These are phyloP conservation scores for Pythium biforme DNA, from an alignment of 352 stramenopile genomes.

Conservation along the genomic window DNA sequence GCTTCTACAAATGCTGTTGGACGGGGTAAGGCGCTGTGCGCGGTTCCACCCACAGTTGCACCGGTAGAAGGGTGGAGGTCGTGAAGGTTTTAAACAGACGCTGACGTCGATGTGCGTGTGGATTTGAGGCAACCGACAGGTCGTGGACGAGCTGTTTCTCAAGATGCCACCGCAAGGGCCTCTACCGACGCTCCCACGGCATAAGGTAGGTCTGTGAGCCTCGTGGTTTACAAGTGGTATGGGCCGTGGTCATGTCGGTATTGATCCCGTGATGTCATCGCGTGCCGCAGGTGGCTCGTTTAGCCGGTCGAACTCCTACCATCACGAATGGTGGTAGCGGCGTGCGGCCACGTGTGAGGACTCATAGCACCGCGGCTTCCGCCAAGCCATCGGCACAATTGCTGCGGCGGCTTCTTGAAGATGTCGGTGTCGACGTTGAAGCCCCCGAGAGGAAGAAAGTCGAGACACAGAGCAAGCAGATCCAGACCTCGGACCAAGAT, in stretches of 20 bases:
- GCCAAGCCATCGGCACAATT: constrained; percentile 12
- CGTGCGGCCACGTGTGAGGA: not conserved
- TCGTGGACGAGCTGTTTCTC: constrained; percentile 52
- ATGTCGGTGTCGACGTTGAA: not conserved
- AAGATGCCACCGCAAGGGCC: constrained; percentile 65
- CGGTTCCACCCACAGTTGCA: not conserved
- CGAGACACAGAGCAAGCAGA: constrained; percentile 41
- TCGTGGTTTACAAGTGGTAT: not conserved
- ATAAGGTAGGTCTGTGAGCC: constrained; percentile 40
- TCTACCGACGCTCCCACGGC: constrained; percentile 43
- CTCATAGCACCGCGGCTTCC: not conserved
- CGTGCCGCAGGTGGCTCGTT: constrained; percentile 25
- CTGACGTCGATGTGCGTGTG: not conserved
- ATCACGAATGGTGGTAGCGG: not conserved
- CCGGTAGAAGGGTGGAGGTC: not conserved
- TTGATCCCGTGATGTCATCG: not conserved
- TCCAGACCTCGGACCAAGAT: constrained; percentile 58
- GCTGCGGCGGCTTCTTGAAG: constrained; percentile 10
- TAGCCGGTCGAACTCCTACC: not conserved
- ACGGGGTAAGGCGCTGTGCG: constrained; percentile 36
- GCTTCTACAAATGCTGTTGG: constrained; percentile 52
- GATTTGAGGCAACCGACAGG: constrained; percentile 23
- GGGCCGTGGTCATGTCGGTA: not conserved
- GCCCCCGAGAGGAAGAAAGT: constrained; percentile 9
- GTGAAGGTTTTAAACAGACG: not conserved